Conservation (phyloP, 805 yeast genomes). For the Teunomyces barrocoloradensis region DNA sequence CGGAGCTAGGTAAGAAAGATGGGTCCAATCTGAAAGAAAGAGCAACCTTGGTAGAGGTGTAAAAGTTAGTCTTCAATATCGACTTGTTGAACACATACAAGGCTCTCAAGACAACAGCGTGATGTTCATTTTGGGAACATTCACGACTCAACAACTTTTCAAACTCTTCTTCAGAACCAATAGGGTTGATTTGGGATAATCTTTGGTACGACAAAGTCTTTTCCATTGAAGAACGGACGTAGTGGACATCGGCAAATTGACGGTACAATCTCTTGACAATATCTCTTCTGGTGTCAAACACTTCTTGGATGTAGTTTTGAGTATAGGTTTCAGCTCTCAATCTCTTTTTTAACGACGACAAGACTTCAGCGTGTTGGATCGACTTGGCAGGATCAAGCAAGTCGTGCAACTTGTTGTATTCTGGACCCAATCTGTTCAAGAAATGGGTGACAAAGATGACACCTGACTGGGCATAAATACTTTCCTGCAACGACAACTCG, state of each 20-base stretch:
- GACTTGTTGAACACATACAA: slow-evolving; percentile 81
- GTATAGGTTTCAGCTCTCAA: slow-evolving; percentile 92
- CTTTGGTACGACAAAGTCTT: slow-evolving; percentile 86
- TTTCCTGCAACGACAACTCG: slow-evolving; percentile 87
- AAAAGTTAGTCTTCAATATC: slow-evolving; percentile 89
- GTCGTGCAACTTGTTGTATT: slow-evolving; percentile 66
- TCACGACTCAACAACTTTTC: slow-evolving; percentile 61
- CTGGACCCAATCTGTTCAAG: slow-evolving; percentile 90
- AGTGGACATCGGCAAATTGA: slow-evolving; percentile 88
- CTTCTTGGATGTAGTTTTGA: slow-evolving; percentile 74
- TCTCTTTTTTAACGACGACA: slow-evolving; percentile 79
- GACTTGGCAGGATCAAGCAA: slow-evolving; percentile 62
- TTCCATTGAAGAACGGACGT: slow-evolving; percentile 66
- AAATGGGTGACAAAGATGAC: slow-evolving; percentile 91
- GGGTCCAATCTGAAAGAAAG: slow-evolving; percentile 90
- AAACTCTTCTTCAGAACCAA: slow-evolving; percentile 72
- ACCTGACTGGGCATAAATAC: slow-evolving; percentile 91
- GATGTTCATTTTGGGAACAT: slow-evolving; percentile 79
- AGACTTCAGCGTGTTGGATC: slow-evolving; percentile 69
- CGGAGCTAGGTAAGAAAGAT: slow-evolving; percentile 73
- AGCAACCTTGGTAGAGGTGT: slow-evolving; percentile 91
- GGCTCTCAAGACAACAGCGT: slow-evolving; percentile 75
- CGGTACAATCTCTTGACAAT: slow-evolving; percentile 82
- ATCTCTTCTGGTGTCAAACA: slow-evolving; percentile 65
- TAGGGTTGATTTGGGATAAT: slow-evolving; percentile 71